Conservation (phyloP, 768 basidiomycete genomes). For the Amanita exitialis region DNA sequence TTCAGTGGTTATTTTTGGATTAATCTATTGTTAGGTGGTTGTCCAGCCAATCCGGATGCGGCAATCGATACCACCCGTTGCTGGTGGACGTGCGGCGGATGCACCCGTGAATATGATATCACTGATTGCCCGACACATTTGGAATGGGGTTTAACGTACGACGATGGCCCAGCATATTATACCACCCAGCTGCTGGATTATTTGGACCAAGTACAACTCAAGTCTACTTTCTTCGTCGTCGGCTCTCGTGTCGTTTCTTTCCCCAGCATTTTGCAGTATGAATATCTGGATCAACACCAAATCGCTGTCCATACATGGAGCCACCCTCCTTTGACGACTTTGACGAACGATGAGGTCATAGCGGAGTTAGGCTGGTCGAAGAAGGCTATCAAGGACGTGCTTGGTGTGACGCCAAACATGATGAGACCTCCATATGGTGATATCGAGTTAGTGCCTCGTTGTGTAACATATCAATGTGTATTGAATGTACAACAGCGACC, state of each 20-base stretch:
- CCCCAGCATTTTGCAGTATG: conserved; percentile 57
- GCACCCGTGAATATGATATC: conserved; percentile 59
- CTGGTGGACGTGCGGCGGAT: conserved; percentile 80
- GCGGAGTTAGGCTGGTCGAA: conserved; percentile 85
- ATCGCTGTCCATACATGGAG: conserved; percentile 65
- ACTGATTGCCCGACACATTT: conserved; percentile 61
- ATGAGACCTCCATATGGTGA: conserved; percentile 82
- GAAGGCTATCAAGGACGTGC: conserved; percentile 75
- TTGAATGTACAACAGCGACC: conserved; percentile 40
- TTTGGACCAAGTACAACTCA: conserved; percentile 51
- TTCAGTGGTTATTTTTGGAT: conserved; percentile 1
- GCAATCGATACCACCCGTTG: conserved; percentile 44
- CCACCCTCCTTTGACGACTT: conserved; percentile 62
- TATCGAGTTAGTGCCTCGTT: conserved; percentile 44
- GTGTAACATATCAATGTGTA: background rate
- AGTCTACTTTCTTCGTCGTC: conserved; percentile 82
- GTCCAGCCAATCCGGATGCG: conserved; percentile 49
- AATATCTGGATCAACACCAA: conserved; percentile 76
- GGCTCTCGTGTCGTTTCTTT: conserved; percentile 71
- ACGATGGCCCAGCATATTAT: conserved; percentile 75
- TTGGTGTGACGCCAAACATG: conserved; percentile 68
- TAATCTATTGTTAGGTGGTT: conserved; percentile 32
- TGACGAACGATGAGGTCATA: conserved; percentile 72
- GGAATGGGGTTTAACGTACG: conserved; percentile 50
- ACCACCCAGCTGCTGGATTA: conserved; percentile 68